Conservation (phyloP, 495 filamentous ascomycete species). For the Neurospora terricola region DNA sequence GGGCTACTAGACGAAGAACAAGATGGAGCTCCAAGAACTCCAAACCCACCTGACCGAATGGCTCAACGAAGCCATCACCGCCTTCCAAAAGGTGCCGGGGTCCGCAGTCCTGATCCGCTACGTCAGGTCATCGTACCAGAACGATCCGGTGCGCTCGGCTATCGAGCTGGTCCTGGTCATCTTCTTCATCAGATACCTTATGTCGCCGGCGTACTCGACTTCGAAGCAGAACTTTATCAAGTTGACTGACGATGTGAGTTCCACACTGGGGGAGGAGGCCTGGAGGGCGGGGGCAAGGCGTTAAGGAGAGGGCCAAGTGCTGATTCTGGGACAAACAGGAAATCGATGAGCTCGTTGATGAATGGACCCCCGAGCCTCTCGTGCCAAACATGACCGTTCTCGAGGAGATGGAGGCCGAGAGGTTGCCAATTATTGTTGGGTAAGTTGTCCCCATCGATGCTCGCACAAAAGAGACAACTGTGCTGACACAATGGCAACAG, state of each 20-base stretch:
- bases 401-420: constrained; percentile 77
- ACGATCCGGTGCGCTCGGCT: constrained; percentile 87
- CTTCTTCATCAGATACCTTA: constrained; percentile 87
- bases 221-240: constrained; percentile 77
- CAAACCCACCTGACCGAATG: constrained; percentile 59
- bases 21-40: constrained; percentile 76
- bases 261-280: not conserved
- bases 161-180: constrained; percentile 92
- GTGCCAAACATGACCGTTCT: constrained; percentile 59
- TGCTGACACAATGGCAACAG: constrained; percentile 28
- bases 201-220: constrained; percentile 84
- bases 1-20: constrained; percentile 1
- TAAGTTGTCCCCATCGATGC: constrained; percentile 24
- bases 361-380: constrained; percentile 92
- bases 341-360: constrained; percentile 93
- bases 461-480: not conserved
- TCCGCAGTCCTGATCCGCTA: constrained; percentile 92
- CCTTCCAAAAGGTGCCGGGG: constrained; percentile 84
- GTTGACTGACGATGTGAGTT: constrained; percentile 65
- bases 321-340: constrained; percentile 40
- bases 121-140: constrained; percentile 91
- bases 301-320: not conserved
- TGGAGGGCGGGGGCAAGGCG: not conserved
- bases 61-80: constrained; percentile 52
- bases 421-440: constrained; percentile 78